Base-by-base conservation (phyloP, 345 rosid species). In the Brassica carinata region DNA sequence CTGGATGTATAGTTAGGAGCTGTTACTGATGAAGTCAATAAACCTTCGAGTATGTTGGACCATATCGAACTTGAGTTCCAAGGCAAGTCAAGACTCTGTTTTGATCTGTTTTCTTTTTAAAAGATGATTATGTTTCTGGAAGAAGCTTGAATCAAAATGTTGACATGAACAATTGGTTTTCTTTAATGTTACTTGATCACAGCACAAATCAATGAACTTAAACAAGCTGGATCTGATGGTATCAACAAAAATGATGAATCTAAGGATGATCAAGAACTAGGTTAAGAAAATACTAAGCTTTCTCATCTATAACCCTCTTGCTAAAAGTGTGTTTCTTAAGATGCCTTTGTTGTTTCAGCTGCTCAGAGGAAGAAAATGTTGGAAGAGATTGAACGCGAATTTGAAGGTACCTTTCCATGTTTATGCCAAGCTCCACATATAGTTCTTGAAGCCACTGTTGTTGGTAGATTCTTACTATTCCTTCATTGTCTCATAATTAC, bases 1-100 rank as follows among this genome's bases (percentile, higher is more conserved):
- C 51, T 72, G 11, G 36, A 62, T 75, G 9, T 18, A 64, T 75
- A 81, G 83, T 58, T 55, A 36, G 83, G 80, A 81, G 79, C 72
- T 70, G 79, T 75, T 75, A 81, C 80, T 75, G 83, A 81, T 81
- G 79, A 81, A 81, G 72, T 34, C 33, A 26, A 1, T 63, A 51
- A n/a, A 80, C 2, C 29, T 71, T 10, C 80, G 8, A 81, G 76
- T 57, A 75, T 81, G 79, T 75, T 75, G 79, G 76, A 75, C 76
- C 79, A 64, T 27, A 80, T 70, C 23, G 79, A 80, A 53, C 67
- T 38, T 55, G 83, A 75, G 76, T 80, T 80, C 67, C 18, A 75
- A 69, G 83, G 83, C 59, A 75, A 8, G 53, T 70, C 38, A 18
- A 53, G 48, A 51, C 61, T 71, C 82, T 79, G 74, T 71, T 45